Percentiles rank a stretch among this genome's conserved stretches.
Conservation (phyloP, 1,284 basidiomycete genomes). For the Irpex sp. region DNA sequence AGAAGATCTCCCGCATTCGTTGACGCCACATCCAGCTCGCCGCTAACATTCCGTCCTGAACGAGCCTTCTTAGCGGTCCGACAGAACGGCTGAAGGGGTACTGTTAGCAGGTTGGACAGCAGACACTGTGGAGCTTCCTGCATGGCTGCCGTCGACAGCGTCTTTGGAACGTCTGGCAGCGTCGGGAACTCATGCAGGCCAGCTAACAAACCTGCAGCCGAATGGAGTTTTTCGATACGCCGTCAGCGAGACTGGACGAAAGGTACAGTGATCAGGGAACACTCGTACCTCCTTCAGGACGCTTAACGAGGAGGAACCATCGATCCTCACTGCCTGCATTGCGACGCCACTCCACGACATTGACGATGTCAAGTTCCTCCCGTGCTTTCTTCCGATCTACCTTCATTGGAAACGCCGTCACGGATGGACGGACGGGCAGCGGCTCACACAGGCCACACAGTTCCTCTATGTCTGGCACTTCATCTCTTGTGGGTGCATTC, state of each 20-base stretch:
- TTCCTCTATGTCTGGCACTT: constrained; percentile 66
- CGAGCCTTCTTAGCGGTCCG: constrained; percentile 8
- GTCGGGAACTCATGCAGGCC: constrained; percentile 86
- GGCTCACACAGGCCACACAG: constrained; percentile 72
- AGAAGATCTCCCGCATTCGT: constrained; percentile 13
- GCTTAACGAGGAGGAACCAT: constrained; percentile 73
- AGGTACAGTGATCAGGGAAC: background rate
- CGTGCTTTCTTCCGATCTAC: constrained; percentile 79
- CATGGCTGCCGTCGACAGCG: constrained; percentile 30
- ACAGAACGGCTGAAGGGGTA: constrained; percentile 16
- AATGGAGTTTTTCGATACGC: background rate
- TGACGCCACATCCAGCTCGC: background rate
- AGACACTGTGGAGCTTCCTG: constrained; percentile 37
- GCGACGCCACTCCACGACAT: constrained; percentile 76
- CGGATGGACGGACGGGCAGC: constrained; percentile 41
- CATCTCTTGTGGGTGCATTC: background rate
- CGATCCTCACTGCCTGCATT: constrained; percentile 31
- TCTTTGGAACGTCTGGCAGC: constrained; percentile 39
- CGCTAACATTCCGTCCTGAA: background rate
- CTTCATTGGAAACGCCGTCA: constrained; percentile 86
- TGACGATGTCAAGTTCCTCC: constrained; percentile 84
- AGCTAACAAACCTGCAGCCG: constrained; percentile 73
- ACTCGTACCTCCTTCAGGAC: constrained; percentile 76
- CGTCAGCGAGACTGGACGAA: constrained; percentile 8
- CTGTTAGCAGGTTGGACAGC: constrained; percentile 39